A percentile compares a stretch with the other conserved stretches of the same genome.
phyloP scores from a whole-genome alignment of 352 stramenopile species.

The Phytophthora melonis region DNA sequence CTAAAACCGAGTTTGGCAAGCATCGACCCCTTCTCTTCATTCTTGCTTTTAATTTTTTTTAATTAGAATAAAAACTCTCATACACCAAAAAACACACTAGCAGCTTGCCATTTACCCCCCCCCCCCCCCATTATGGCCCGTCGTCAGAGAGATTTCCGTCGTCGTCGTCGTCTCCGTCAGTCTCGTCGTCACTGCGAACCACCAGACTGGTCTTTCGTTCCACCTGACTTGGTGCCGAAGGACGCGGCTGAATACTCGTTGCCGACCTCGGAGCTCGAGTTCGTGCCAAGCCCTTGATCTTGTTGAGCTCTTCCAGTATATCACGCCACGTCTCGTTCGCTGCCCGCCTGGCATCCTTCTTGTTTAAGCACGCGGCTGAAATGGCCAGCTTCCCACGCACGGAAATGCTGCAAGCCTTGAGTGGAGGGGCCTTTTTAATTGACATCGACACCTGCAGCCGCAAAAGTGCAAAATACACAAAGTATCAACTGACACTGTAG shows the following conservation, averaged over 20 bases:
- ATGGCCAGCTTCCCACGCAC: neutral
- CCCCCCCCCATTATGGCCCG: too few species aligned
- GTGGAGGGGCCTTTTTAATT: neutral
- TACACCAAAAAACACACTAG: too few species aligned
- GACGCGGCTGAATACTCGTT: neutral
- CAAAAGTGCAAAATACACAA: neutral
- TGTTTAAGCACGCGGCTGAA: neutral
- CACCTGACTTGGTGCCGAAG: neutral
- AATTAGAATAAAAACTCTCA: too few species aligned
- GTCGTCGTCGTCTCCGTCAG: neutral
- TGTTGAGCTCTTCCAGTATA: neutral
- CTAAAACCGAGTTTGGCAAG: too few species aligned
- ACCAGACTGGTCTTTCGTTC: neutral
- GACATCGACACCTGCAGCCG: neutral
- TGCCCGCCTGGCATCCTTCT: neutral
- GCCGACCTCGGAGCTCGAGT: neutral
- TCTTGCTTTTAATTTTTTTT: too few species aligned
- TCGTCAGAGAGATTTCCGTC: neutral
- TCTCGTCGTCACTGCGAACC: neutral
- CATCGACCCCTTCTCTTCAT: too few species aligned
- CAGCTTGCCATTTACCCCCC: too few species aligned
- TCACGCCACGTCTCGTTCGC: neutral
- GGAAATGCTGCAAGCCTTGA: neutral
- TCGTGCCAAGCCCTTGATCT: neutral
- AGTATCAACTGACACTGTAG: too few species aligned